Conservation (phyloP, 164 flowering plant species). For the Sedum album region DNA sequence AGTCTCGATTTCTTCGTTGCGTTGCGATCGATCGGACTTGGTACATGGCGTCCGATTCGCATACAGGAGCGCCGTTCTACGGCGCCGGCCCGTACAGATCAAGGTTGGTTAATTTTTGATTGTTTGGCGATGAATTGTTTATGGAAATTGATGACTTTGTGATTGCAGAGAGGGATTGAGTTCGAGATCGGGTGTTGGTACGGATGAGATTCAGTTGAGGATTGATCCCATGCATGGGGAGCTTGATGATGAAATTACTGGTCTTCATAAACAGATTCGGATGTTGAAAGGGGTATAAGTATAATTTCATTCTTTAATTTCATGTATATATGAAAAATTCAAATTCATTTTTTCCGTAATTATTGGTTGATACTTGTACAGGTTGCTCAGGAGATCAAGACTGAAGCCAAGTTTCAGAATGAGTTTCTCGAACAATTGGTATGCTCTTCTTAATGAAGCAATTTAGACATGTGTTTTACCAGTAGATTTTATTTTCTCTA, state of each 20-base stretch:
- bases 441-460: too few relatives aligned
- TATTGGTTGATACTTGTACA: constrained; percentile 19
- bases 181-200: constrained; percentile 26
- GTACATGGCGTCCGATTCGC: constrained; percentile 20
- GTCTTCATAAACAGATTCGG: constrained; percentile 30
- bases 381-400: constrained; percentile 49
- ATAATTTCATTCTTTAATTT: too few relatives aligned
- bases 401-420: constrained; percentile 56
- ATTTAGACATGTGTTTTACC: too few relatives aligned
- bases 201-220: constrained; percentile 37
- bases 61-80: constrained; percentile 20
- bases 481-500: too few relatives aligned
- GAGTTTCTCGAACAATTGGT: constrained; percentile 58
- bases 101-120: too few relatives aligned
- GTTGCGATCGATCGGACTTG: neutral
- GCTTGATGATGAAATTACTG: constrained; percentile 37
- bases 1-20: too few relatives aligned
- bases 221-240: constrained; percentile 39
- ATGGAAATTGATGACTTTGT: neutral
- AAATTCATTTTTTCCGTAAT: too few relatives aligned
- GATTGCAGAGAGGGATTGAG: constrained; percentile 31
- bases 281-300: constrained; percentile 29
- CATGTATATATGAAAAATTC: too few relatives aligned
- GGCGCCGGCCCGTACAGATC: constrained; percentile 38
- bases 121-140: neutral